Percentiles rank a stretch among this genome's conserved stretches.
These are phyloP conservation scores for Eremothecium cymbalariae DNA, from an alignment of 1,139 yeast species.

Conservation along the genomic window DNA sequence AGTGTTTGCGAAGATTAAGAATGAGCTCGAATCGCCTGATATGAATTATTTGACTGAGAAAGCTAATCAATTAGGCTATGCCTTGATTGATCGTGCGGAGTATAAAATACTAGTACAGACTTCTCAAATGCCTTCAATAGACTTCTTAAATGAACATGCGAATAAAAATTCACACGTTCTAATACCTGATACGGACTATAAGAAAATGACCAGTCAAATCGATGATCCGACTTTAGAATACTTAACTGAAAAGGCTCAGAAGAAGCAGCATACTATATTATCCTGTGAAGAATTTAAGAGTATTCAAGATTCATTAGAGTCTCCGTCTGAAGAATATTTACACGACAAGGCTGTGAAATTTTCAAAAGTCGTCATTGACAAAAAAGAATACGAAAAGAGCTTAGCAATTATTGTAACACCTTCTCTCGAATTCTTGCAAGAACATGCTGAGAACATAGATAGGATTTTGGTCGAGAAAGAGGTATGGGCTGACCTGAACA, in stretches of 20 bases:
- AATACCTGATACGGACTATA: neutral
- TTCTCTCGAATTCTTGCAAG: constrained; percentile 14
- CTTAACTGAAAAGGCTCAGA: constrained; percentile 16
- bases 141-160: constrained; percentile 23
- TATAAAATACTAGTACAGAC: constrained; percentile 8
- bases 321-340: constrained; percentile 14
- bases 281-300: neutral
- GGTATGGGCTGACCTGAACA: constrained; percentile 6
- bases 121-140: constrained; percentile 27
- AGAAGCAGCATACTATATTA: neutral
- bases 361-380: constrained; percentile 25
- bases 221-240: constrained; percentile 23
- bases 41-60: constrained; percentile 10
- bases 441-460: constrained; percentile 12
- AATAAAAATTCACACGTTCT: constrained; percentile 17
- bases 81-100: constrained; percentile 31
- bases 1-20: constrained; percentile 27
- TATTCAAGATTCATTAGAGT: constrained; percentile 1
- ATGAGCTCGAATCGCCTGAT: constrained; percentile 26
- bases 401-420: constrained; percentile 13
- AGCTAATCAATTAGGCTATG: constrained; percentile 22
- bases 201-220: constrained; percentile 11
- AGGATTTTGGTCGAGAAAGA: constrained; percentile 12
- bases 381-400: constrained; percentile 8
- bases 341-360: constrained; percentile 30